Evolutionary conservation across 352 stramenopile genomes (phyloP).

Genomic region (Saprolegnia diclina): DNA sequence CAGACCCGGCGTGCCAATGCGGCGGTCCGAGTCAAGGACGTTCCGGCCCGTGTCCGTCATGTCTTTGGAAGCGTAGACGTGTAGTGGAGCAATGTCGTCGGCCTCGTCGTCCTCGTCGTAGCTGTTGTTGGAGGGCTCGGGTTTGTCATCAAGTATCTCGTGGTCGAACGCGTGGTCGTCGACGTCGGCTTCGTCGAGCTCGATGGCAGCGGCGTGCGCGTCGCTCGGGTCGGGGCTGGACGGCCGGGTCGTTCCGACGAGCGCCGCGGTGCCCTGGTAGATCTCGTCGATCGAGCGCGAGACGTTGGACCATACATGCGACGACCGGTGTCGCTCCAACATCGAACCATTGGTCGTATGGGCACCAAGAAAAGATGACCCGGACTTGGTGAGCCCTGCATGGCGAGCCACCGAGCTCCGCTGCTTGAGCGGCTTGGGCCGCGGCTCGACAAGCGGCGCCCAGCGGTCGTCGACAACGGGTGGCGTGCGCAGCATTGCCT

Average conservation of each 20-base stretch:
- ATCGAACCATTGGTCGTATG: not conserved
- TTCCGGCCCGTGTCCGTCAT: too few species aligned
- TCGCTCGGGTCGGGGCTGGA: too few species aligned
- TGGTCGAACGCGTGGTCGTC: too few species aligned
- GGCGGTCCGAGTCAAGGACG: not conserved
- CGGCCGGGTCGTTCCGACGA: not conserved
- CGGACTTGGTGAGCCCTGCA: not conserved
- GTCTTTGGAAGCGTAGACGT: too few species aligned
- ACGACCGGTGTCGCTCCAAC: not conserved
- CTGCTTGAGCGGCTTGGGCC: not conserved
- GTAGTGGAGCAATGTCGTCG: too few species aligned
- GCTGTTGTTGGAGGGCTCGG: too few species aligned
- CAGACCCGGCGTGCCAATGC: not conserved
- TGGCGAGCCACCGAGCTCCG: not conserved
- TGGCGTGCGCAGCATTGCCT: not conserved
- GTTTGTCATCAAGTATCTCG: too few species aligned
- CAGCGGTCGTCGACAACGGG: conserved; percentile 4
- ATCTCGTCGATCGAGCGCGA: conserved; percentile 6
- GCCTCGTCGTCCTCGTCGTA: too few species aligned
- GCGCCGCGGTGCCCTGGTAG: not conserved
- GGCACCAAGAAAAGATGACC: not conserved
- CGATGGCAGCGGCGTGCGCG: too few species aligned
- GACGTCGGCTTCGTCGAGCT: too few species aligned
- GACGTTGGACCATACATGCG: conserved; percentile 4
- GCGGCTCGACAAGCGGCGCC: not conserved